Percentiles rank a stretch among this genome's conserved stretches.
phyloP scores from a whole-genome alignment of 257 asterid genomes.

The Salvia rosmarinus region DNA sequence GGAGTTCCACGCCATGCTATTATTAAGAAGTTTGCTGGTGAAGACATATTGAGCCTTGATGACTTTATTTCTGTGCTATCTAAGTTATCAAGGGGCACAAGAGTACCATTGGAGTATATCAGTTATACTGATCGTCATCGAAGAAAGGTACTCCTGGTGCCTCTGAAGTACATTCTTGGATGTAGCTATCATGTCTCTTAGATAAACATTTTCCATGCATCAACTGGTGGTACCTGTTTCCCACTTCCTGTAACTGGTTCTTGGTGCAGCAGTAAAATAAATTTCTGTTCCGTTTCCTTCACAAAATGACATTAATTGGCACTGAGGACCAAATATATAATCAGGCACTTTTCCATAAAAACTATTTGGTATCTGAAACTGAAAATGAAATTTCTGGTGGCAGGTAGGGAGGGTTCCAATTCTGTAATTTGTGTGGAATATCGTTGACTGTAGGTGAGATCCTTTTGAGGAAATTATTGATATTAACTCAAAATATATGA shows the following conservation, averaged over 20 bases:
- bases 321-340: neutral
- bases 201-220: constrained; percentile 3
- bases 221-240: constrained; percentile 9
- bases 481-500: constrained; percentile 9
- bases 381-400: no score
- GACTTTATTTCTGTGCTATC: constrained; percentile 78
- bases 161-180: constrained; percentile 21
- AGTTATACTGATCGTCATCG: constrained; percentile 88
- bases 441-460: neutral
- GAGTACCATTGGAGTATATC: constrained; percentile 93
- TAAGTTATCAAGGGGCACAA: constrained; percentile 88
- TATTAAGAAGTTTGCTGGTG: constrained; percentile 95
- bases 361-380: neutral
- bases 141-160: constrained; percentile 68
- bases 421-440: neutral
- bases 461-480: neutral
- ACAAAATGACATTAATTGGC: neutral
- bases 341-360: neutral
- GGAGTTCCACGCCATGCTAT: constrained; percentile 97
- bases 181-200: constrained; percentile 8
- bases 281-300: neutral
- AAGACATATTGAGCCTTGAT: constrained; percentile 79
- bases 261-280: neutral
- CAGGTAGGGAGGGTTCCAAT: neutral
- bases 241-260: neutral